phyloP scores from a whole-genome alignment of 2,329 filamentous ascomycete species.

The Penicillium freii region DNA sequence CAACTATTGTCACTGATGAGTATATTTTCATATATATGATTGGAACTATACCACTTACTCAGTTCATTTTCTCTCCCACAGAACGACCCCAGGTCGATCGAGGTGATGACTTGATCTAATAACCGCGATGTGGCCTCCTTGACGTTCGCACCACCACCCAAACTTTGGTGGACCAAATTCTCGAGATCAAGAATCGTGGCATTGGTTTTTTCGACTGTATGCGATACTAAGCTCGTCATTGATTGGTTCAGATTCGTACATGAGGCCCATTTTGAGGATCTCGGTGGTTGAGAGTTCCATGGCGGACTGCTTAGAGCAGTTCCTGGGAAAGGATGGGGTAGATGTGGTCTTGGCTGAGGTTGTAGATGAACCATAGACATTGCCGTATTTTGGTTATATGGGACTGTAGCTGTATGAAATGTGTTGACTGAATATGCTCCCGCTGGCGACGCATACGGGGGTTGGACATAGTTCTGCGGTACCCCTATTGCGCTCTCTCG shows the following conservation, averaged over 20 bases:
- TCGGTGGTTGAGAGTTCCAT: background rate
- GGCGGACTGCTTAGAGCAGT: background rate
- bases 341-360: background rate
- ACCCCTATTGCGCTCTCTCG: background rate
- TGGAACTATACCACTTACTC: constrained; percentile 11
- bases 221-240: constrained; percentile 16
- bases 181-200: constrained; percentile 22
- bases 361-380: constrained; percentile 8
- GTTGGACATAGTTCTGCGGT: background rate
- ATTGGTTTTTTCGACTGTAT: constrained; percentile 20
- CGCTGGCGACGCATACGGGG: background rate
- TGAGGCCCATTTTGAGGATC: constrained; percentile 13
- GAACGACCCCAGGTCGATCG: constrained; percentile 65
- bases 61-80: constrained; percentile 44
- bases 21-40: background rate
- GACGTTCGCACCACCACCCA: constrained; percentile 21
- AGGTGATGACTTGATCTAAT: constrained; percentile 67
- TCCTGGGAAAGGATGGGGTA: background rate
- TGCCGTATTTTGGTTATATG: background rate
- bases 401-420: background rate
- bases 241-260: constrained; percentile 12
- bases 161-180: constrained; percentile 43
- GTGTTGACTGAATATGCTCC: constrained; percentile 8
- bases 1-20: constrained; percentile 10
- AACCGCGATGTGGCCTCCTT: constrained; percentile 62